These are phyloP conservation scores for Leucaena leucocephala DNA, from an alignment of 306 rosid species.

Conservation along the genomic window DNA sequence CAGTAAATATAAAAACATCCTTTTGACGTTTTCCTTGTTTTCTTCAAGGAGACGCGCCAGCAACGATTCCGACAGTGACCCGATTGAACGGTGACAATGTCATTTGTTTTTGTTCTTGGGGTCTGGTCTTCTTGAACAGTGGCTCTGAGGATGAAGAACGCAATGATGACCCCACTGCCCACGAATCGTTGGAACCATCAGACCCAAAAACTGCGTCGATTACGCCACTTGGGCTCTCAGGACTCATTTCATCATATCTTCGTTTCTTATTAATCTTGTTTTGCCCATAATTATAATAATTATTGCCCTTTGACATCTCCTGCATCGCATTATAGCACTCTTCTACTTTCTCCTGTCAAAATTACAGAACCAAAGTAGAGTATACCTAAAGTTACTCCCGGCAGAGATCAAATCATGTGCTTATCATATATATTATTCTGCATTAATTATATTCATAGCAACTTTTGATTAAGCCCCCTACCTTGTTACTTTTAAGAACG, in stretches of 20 bases:
- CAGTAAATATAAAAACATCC: slow-evolving; percentile 11
- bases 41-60: slow-evolving; percentile 53
- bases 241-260: slow-evolving; percentile 53
- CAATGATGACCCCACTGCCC: slow-evolving; percentile 65
- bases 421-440: background rate
- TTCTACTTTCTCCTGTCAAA: slow-evolving; percentile 75
- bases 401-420: slow-evolving; percentile 25
- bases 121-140: slow-evolving; percentile 67
- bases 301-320: background rate
- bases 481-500: slow-evolving; percentile 76
- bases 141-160: slow-evolving; percentile 54
- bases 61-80: slow-evolving; percentile 58
- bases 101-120: slow-evolving; percentile 57
- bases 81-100: slow-evolving; percentile 53
- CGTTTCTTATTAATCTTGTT: slow-evolving; percentile 41
- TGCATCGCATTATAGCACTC: slow-evolving; percentile 62
- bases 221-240: slow-evolving; percentile 80
- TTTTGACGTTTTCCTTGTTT: background rate
- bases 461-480: slow-evolving; percentile 24
- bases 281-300: slow-evolving; percentile 2
- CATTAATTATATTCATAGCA: slow-evolving; percentile 14
- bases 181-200: slow-evolving; percentile 81
- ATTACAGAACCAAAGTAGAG: background rate
- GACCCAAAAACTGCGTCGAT: slow-evolving; percentile 68
- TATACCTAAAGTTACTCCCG: background rate